Percentiles rank a stretch among this genome's conserved stretches.
phyloP scores from a whole-genome alignment of 2,329 filamentous ascomycete genomes.

The Calonectria ilicicola region DNA sequence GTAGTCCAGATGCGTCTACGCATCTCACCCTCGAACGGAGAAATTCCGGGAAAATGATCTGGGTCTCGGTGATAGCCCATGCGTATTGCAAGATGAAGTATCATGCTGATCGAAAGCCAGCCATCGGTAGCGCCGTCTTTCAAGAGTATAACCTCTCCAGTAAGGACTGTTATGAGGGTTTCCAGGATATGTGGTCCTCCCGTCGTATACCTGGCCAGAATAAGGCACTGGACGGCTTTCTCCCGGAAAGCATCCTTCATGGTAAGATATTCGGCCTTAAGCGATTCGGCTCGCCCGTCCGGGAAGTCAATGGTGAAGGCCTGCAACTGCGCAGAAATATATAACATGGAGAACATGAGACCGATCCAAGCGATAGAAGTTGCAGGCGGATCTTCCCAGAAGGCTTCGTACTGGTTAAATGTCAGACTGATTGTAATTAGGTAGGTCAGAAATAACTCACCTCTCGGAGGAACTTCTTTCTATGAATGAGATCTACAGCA shows the following conservation, averaged over 20 bases:
- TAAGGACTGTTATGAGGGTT: slow-evolving; percentile 26
- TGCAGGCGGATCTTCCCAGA: slow-evolving; percentile 25
- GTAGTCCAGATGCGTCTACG: slow-evolving; percentile 62
- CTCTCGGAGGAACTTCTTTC: slow-evolving; percentile 29
- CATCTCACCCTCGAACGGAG: slow-evolving; percentile 62
- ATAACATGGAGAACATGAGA: slow-evolving; percentile 31
- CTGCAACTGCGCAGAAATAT: slow-evolving; percentile 29
- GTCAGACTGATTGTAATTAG: slow-evolving; percentile 18
- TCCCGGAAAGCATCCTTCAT: slow-evolving; percentile 29
- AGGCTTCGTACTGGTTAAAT: slow-evolving; percentile 26
- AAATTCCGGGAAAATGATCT: slow-evolving; percentile 23
- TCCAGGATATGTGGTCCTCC: slow-evolving; percentile 30
- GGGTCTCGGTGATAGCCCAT: slow-evolving; percentile 34
- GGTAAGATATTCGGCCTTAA: slow-evolving; percentile 23
- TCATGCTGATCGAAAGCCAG: slow-evolving; percentile 27
- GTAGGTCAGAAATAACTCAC: slow-evolving; percentile 17
- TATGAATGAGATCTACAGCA: slow-evolving; percentile 26
- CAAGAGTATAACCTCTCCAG: slow-evolving; percentile 24
- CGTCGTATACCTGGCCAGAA: slow-evolving; percentile 24
- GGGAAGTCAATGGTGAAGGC: slow-evolving; percentile 9
- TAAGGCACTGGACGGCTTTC: slow-evolving; percentile 27
- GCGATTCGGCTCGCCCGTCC: slow-evolving; percentile 19
- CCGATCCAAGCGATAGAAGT: slow-evolving; percentile 27
- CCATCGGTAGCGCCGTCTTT: slow-evolving; percentile 14
- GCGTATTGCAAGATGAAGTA: slow-evolving; percentile 30